Evolutionary conservation across 2,329 filamentous ascomycete species (phyloP), one percentile per base, ranked within the genome.

Genomic region (Beauveria sp.): DNA sequence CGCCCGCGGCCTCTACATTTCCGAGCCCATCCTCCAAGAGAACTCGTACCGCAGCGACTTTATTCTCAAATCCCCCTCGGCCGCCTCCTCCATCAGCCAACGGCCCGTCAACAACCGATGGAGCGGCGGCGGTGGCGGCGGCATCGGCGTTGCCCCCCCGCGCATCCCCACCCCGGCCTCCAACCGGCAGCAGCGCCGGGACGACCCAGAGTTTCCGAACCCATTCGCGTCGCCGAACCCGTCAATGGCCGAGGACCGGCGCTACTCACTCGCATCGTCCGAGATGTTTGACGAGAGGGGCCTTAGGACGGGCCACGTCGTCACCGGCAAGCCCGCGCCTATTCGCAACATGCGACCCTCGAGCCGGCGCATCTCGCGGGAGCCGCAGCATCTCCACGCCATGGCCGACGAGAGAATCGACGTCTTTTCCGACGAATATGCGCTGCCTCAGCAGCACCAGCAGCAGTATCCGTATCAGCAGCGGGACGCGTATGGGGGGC

Each of bases 21-120:
- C 81, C 64, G 79, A 86, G 66, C 77, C 86, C 62, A 77, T 87
- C 61, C 73, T 81, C 52, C 69, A 73, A 59, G 67, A 72, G 24
- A 72, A 75, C 66, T 70, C 71, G 26, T 73, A 79, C 62, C 78
- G 82, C 57, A 78, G 76, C 43, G 83, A 85, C 67, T 85, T 85
- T 66, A 78, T 80, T 46, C 79, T 77, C 67, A 77, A 76, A 66
- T 65, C 64, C 56, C 67, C 68, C 34, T 65, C 55, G 61, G 59
- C 52, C 28, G 53, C 59, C 59, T 54, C 61, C 26, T 64, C 57
- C 37, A 64, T 62, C 61, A 52, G 63, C 52, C 50, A 56, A 30
- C 56, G 50, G 30, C 62, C 63, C 53, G 20, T 65, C 54, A 63
- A 57, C 57, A 65, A 50, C 7, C 61, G 59, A 34, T 54, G 37